A percentile compares a stretch with the other conserved stretches of the same genome.
These are phyloP conservation scores for Ceratocystis cacaofunesta DNA, from an alignment of 2,329 filamentous ascomycete species.

Conservation along the genomic window DNA sequence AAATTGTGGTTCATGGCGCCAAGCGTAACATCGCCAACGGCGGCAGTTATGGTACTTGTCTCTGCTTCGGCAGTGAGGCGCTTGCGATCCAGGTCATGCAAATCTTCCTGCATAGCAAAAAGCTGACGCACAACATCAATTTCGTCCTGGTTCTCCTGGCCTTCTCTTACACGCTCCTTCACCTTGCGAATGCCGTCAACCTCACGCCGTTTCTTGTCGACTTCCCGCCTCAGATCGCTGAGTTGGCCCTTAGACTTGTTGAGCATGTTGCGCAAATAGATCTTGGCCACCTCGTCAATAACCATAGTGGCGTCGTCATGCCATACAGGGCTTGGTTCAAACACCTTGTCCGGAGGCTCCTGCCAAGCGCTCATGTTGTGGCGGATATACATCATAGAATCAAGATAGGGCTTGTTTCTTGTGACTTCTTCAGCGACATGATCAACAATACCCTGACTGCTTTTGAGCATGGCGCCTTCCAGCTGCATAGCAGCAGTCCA, in stretches of 20 bases:
- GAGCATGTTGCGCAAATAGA: constrained; percentile 82
- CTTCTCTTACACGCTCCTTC: constrained; percentile 64
- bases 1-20: constrained; percentile 95
- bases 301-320: constrained; percentile 82
- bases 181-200: constrained; percentile 62
- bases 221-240: constrained; percentile 63
- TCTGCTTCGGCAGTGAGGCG: constrained; percentile 84
- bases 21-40: constrained; percentile 80
- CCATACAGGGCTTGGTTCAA: constrained; percentile 94
- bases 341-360: constrained; percentile 70
- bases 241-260: constrained; percentile 79
- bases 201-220: constrained; percentile 73
- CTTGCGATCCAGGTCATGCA: constrained; percentile 72
- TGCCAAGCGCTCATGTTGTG: constrained; percentile 76
- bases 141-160: constrained; percentile 78
- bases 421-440: constrained; percentile 67
- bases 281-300: constrained; percentile 70
- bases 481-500: constrained; percentile 71
- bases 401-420: constrained; percentile 73
- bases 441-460: constrained; percentile 56
- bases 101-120: constrained; percentile 67
- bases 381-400: constrained; percentile 94
- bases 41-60: constrained; percentile 78
- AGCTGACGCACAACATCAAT: constrained; percentile 70
- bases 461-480: constrained; percentile 62